Percentiles rank a stretch among this genome's conserved stretches.
phyloP scores from a whole-genome alignment of 2,329 filamentous ascomycete genomes.

The Bipolaris zeicola region DNA sequence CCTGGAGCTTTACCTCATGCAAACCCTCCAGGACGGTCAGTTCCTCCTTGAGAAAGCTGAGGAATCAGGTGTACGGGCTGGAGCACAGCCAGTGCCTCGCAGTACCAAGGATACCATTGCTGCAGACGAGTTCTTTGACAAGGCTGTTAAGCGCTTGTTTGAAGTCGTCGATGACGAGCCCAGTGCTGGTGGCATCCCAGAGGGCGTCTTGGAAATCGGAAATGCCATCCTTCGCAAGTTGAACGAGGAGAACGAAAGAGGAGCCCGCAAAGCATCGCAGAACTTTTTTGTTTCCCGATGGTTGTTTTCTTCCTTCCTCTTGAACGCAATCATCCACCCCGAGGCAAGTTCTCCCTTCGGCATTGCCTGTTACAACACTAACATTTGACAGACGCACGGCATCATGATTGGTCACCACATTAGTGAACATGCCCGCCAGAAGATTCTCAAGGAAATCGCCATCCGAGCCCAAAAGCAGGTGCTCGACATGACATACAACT shows the following conservation, averaged over 20 bases:
- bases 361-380: conserved; percentile 31
- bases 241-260: conserved; percentile 63
- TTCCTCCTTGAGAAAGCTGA: conserved; percentile 87
- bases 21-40: conserved; percentile 88
- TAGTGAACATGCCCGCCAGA: conserved; percentile 86
- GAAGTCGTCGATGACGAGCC: conserved; percentile 80
- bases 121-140: conserved; percentile 86
- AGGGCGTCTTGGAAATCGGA: conserved; percentile 81
- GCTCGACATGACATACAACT: conserved; percentile 72
- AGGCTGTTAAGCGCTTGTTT: conserved; percentile 80
- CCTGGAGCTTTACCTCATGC: conserved; percentile 93
- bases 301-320: conserved; percentile 87
- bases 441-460: conserved; percentile 73
- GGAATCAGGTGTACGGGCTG: conserved; percentile 70
- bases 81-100: conserved; percentile 73
- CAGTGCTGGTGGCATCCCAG: conserved; percentile 82
- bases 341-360: conserved; percentile 63
- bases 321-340: conserved; percentile 83
- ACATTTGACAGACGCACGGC: conserved; percentile 57
- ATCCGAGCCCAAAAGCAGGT: conserved; percentile 80
- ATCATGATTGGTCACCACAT: conserved; percentile 89
- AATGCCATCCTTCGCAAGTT: conserved; percentile 82
- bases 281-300: conserved; percentile 88
- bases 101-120: conserved; percentile 79
- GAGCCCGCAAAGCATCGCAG: conserved; percentile 70